These are phyloP conservation scores for Ophiostoma novo-ulmi DNA, from an alignment of 2,329 filamentous ascomycete genomes.

Conservation along the genomic window DNA sequence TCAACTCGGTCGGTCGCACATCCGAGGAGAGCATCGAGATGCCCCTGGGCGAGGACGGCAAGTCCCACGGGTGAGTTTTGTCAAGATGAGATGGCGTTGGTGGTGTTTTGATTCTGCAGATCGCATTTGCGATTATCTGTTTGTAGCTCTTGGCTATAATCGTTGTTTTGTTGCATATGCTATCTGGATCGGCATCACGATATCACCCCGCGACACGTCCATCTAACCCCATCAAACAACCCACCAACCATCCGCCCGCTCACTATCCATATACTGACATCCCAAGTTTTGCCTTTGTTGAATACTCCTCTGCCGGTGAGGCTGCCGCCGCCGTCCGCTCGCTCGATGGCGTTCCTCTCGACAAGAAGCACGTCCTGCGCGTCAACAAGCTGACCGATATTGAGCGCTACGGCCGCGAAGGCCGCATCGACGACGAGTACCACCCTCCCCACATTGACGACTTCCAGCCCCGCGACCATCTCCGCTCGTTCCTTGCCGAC, in stretches of 20 bases:
- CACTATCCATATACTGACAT: background rate
- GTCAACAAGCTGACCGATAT: constrained; percentile 99
- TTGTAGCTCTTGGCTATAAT: background rate
- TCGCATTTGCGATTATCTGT: background rate
- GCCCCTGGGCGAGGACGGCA: constrained; percentile 82
- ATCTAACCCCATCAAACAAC: background rate
- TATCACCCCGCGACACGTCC: background rate
- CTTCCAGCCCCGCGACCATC: constrained; percentile 88
- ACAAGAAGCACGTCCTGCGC: constrained; percentile 91
- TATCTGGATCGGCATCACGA: background rate
- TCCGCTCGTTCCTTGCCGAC: constrained; percentile 89
- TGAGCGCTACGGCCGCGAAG: constrained; percentile 91
- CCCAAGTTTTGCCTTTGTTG: constrained; percentile 86
- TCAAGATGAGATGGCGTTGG: background rate
- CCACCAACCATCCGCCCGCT: background rate
- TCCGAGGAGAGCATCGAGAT: constrained; percentile 86
- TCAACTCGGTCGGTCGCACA: constrained; percentile 78
- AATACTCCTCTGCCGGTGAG: constrained; percentile 87
- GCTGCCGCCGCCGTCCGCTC: constrained; percentile 83
- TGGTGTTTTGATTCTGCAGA: background rate
- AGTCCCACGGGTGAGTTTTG: constrained; percentile 69
- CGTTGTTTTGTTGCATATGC: too few relatives aligned
- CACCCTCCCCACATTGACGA: constrained; percentile 72
- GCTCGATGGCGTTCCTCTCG: constrained; percentile 79
- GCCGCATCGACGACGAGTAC: constrained; percentile 88